Conservation (phyloP, 2,329 filamentous ascomycete genomes). For the Pestalotiopsis sp. region DNA sequence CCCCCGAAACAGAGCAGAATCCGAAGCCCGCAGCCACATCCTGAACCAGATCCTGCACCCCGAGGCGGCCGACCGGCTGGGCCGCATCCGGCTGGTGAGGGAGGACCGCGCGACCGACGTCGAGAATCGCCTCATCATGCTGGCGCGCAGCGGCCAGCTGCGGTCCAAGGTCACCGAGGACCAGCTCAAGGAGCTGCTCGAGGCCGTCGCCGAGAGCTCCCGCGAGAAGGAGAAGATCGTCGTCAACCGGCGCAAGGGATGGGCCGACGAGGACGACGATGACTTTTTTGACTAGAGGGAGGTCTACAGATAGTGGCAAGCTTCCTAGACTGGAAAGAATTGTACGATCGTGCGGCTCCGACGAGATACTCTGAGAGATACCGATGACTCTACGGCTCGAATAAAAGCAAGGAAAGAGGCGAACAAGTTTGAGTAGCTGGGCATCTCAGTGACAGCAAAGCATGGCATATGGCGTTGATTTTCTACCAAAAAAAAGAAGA, state of each 20-base stretch:
- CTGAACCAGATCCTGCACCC: slow-evolving; percentile 93
- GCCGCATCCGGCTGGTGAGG: slow-evolving; percentile 94
- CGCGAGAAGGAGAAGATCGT: slow-evolving; percentile 80
- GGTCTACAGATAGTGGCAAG: too few relatives aligned
- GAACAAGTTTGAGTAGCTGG: slow-evolving; percentile 16
- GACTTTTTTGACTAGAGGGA: slow-evolving; percentile 64
- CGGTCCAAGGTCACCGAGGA: slow-evolving; percentile 86
- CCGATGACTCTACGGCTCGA: background rate
- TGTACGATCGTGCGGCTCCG: background rate
- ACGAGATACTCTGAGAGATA: background rate
- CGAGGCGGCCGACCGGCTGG: slow-evolving; percentile 88
- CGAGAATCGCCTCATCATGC: slow-evolving; percentile 90
- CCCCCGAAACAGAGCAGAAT: slow-evolving; percentile 33
- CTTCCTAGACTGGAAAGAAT: background rate
- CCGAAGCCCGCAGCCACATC: slow-evolving; percentile 75
- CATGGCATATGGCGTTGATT: slow-evolving; percentile 25
- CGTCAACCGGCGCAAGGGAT: slow-evolving; percentile 79
- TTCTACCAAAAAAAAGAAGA: background rate
- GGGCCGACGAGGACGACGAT: slow-evolving; percentile 82
- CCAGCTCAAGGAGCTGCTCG: slow-evolving; percentile 90
- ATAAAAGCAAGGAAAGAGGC: slow-evolving; percentile 7
- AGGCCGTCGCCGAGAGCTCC: slow-evolving; percentile 79
- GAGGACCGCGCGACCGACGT: slow-evolving; percentile 86
- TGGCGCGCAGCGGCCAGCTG: slow-evolving; percentile 87
- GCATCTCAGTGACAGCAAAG: background rate